Evolutionary conservation across 2,329 filamentous ascomycete genomes (phyloP).

Genomic region (Ambrosiella xylebori): DNA sequence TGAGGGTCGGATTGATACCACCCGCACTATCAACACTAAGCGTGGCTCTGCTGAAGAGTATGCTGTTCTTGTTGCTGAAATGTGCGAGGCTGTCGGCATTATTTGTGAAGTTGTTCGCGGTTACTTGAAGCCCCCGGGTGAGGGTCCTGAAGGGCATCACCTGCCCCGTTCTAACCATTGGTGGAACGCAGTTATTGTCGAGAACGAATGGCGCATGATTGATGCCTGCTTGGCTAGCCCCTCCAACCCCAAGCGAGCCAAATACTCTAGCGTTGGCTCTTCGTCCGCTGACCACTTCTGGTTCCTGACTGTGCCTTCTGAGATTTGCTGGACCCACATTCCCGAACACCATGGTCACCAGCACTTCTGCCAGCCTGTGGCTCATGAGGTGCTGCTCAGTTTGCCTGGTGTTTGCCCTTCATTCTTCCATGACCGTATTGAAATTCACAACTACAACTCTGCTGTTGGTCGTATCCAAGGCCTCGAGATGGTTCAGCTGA

Average conservation of each 20-base stretch:
- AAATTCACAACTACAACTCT: conserved; percentile 82
- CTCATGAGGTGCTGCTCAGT: conserved; percentile 70
- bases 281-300: conserved; percentile 73
- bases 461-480: conserved; percentile 73
- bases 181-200: conserved; percentile 90
- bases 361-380: conserved; percentile 77
- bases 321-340: conserved; percentile 92
- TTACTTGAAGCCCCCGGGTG: conserved; percentile 80
- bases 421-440: conserved; percentile 67
- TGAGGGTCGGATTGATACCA: conserved; percentile 67
- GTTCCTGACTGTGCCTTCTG: conserved; percentile 75
- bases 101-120: conserved; percentile 76
- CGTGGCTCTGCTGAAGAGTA: conserved; percentile 81
- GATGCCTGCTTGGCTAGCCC: conserved; percentile 85
- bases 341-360: conserved; percentile 77
- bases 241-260: conserved; percentile 62
- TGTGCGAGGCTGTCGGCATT: conserved; percentile 81
- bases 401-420: conserved; percentile 73
- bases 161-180: conserved; percentile 86
- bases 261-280: conserved; percentile 57
- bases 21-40: conserved; percentile 67
- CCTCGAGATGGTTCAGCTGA: conserved; percentile 81
- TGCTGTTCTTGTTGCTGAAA: conserved; percentile 71
- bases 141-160: conserved; percentile 61
- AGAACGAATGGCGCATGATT: conserved; percentile 91